Base-by-base conservation (phyloP, 306 rosid species). In the Comarum palustre region DNA sequence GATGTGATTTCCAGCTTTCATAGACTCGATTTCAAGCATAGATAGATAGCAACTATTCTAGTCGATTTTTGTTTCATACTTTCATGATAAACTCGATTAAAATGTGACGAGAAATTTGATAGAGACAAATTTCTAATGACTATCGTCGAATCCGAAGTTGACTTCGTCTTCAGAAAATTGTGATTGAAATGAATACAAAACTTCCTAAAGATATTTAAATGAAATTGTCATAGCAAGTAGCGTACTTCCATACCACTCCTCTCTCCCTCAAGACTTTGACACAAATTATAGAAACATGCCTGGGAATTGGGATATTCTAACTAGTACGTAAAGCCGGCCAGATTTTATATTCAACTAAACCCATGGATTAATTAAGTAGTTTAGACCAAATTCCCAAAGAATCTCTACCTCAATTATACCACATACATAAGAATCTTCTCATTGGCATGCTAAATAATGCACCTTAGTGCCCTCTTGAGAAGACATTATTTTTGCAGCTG, bases 61-160 rank as follows among this genome's bases (percentile, higher is more conserved):
- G 39, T 36, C 39, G 39, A 36, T 36, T 36, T 36, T 36, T 34
- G 41, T 29, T 59, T 15, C n/a, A 27, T 5, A 45, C 48, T 45
- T 2, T 36, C 41, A 36, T 11, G 4, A 43, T 45, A 59, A 29
- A 59, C 32, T 59, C 29, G 39, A 14, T 12, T 59, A 27, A 31
- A 59, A 59, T 59, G 65, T 59, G 65, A 2, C 12, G 11, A n/a
- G n/a, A 29, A 58, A 58, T 0, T 58, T 29, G 41, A 60, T 29
- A 60, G 41, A 60, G 66, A 60, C 66, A 60, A 60, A 60, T 60
- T 60, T 60, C 22, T 60, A 60, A 34, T 34, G 5, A n/a, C n/a
- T n/a, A n/a, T n/a, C 64, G 13, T 4, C 60, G 15, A 60, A 13
- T 29, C 36, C 66, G 22, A 60, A 60, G 66, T 60, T 60, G 66